Evolutionary conservation across 306 rosid species (phyloP), one percentile per base, ranked within the genome.

Genomic region (Quercus agrifolia): DNA sequence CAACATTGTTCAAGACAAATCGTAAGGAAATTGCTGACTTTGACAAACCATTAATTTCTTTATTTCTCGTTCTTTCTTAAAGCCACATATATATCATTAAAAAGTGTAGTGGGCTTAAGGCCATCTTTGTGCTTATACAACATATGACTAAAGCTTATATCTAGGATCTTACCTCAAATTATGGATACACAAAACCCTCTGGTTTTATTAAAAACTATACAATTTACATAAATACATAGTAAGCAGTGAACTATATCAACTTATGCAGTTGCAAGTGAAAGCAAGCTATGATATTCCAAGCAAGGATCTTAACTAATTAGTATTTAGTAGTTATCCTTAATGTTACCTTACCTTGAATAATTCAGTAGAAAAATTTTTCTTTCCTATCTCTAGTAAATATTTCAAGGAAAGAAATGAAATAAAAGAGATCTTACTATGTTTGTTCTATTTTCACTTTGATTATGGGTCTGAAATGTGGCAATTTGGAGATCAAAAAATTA

Each of bases 1-100:
- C 99, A 70, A 95, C 99, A 19, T 83, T 92, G 80, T 95, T 95
- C 23, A 92, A 91, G 89, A 89, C 86, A 82, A 95, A 88, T 71
- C 91, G 99, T 95, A 89, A 95, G 99, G 41, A 86, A 77, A 77
- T 52, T 25, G 77, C 73, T 77, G 61, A 23, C 67, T 63, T 72
- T 25, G 77, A 12, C 70, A 73, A 17, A 78, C 82, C 64, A 61
- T 15, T 69, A 66, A 61, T 83, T 80, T 25, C 27, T 83, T 62
- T 67, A 41, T 74, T 38, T 56, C 38, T 44, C 55, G 52, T 78
- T 54, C n/a, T 73, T 74, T 70, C 74, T 38, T 30, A 44, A 49
- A 67, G 51, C 71, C 51, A 67, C 13, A 17, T 31, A 33, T 17
- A 6, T 67, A 33, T 31, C 2, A 66, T 67, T 67, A 67, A 33